Conservation (phyloP, 768 basidiomycete genomes). For the Mycena metata region DNA sequence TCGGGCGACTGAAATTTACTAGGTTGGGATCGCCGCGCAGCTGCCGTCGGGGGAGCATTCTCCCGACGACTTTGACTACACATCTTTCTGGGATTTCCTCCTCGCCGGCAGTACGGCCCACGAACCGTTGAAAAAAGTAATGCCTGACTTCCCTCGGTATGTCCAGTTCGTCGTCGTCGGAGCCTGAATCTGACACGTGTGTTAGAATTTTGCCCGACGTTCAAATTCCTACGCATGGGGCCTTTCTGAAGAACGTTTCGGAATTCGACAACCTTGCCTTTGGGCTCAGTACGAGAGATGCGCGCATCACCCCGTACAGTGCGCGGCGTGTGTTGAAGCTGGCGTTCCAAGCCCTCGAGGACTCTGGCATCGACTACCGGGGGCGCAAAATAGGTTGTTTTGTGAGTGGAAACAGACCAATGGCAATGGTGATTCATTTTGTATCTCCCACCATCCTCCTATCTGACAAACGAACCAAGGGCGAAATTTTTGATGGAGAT, state of each 20-base stretch:
- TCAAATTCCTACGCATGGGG: constrained; percentile 24
- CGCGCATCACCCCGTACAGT: constrained; percentile 25
- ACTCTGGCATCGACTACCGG: constrained; percentile 27
- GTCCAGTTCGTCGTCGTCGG: constrained; percentile 6
- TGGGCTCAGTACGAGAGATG: constrained; percentile 24
- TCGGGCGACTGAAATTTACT: too few species aligned
- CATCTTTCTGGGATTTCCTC: constrained; percentile 30
- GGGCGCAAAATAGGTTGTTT: constrained; percentile 27
- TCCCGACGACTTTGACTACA: constrained; percentile 28
- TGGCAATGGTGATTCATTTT: constrained; percentile 2
- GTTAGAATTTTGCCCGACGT: constrained; percentile 7
- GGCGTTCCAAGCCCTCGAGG: constrained; percentile 22
- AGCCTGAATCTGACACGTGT: constrained; percentile 23
- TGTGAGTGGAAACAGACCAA: constrained; percentile 26
- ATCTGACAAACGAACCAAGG: too few species aligned
- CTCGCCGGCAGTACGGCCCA: constrained; percentile 20
- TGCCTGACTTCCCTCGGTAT: constrained; percentile 19
- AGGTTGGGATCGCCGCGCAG: constrained; percentile 30
- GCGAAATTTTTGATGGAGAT: constrained; percentile 16
- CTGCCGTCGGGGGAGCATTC: constrained; percentile 24
- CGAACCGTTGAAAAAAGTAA: constrained; percentile 21
- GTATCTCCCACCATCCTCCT: too few species aligned
- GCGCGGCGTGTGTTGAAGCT: constrained; percentile 25
- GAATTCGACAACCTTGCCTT: constrained; percentile 30
- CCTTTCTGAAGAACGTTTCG: constrained; percentile 20